Percentiles rank a stretch among this genome's conserved stretches.
Conservation (phyloP, 2,329 filamentous ascomycete species). For the Aureobasidium sp. region DNA sequence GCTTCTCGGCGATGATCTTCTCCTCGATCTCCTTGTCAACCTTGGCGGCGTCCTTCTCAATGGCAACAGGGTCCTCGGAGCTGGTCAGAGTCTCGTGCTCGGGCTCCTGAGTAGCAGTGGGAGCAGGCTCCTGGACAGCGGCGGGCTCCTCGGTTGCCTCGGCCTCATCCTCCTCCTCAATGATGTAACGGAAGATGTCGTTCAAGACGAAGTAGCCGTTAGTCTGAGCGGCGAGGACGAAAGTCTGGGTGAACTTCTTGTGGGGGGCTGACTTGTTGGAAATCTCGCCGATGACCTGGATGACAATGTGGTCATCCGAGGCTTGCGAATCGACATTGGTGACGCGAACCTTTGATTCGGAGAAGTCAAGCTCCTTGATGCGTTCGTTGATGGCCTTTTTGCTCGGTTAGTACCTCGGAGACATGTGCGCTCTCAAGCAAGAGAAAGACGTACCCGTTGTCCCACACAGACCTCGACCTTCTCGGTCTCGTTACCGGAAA, state of each 20-base stretch:
- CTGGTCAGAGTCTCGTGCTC: conserved; percentile 25
- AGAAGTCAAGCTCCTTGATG: conserved; percentile 86
- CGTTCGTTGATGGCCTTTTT: conserved; percentile 80
- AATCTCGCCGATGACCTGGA: conserved; percentile 96
- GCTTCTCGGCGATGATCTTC: conserved; percentile 31
- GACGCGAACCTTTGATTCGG: conserved; percentile 96
- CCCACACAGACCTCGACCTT: conserved; percentile 79
- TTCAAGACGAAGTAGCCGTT: conserved; percentile 98
- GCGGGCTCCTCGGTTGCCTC: conserved; percentile 35
- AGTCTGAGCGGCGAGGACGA: conserved; percentile 90
- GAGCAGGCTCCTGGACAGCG: conserved; percentile 33
- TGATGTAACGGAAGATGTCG: conserved; percentile 92
- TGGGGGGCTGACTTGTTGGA: conserved; percentile 87
- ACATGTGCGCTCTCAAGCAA: neutral
- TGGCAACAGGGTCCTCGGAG: conserved; percentile 28
- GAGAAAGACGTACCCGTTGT: conserved; percentile 58
- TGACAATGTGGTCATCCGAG: conserved; percentile 87
- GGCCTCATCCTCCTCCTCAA: conserved; percentile 67
- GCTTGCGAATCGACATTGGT: conserved; percentile 96
- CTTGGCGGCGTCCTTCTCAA: conserved; percentile 37
- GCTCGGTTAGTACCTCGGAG: conserved; percentile 13
- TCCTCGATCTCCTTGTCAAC: conserved; percentile 74
- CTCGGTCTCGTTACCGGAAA: conserved; percentile 85
- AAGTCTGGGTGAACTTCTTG: conserved; percentile 96
- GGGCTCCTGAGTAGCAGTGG: conserved; percentile 24